Evolutionary conservation across 2,329 filamentous ascomycete species (phyloP).

Genomic region (Claviceps paspali): DNA sequence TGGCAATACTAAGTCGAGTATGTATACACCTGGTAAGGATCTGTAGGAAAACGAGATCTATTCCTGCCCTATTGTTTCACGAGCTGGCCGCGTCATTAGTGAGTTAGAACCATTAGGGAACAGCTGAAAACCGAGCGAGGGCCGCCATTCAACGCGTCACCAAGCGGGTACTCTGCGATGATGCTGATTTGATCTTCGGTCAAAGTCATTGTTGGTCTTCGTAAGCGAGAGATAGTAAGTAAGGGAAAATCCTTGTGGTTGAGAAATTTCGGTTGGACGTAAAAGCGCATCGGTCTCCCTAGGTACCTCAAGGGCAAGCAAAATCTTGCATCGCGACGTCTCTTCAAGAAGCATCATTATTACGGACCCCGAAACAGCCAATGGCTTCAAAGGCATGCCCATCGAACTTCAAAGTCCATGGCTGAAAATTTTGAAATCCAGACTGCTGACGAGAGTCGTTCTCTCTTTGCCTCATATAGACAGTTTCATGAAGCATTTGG

Average conservation of each 20-base stretch:
- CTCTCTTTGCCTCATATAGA: too few species aligned
- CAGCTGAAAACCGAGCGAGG: conserved; percentile 1
- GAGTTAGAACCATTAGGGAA: neutral
- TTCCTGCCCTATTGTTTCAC: conserved; percentile 5
- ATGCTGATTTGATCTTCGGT: too few species aligned
- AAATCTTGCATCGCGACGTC: conserved; percentile 4
- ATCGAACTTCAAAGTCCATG: too few species aligned
- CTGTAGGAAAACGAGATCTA: conserved; percentile 6
- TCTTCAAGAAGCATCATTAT: conserved; percentile 5
- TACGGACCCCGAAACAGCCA: conserved; percentile 1
- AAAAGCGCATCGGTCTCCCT: conserved; percentile 4
- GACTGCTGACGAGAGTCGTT: too few species aligned
- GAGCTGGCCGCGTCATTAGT: conserved; percentile 4
- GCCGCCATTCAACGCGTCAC: too few species aligned
- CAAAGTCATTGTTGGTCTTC: too few species aligned
- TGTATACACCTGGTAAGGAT: conserved; percentile 5
- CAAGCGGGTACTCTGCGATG: too few species aligned
- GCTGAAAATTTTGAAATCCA: too few species aligned
- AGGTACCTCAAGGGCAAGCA: neutral
- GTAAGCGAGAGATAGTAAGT: too few species aligned
- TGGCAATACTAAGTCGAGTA: conserved; percentile 3
- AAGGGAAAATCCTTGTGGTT: too few species aligned
- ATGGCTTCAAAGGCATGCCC: conserved; percentile 12
- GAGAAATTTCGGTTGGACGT: too few species aligned
- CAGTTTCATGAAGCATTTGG: too few species aligned